These are phyloP conservation scores for Neurospora tetraspora DNA, from an alignment of 495 filamentous ascomycete genomes.

Conservation along the genomic window DNA sequence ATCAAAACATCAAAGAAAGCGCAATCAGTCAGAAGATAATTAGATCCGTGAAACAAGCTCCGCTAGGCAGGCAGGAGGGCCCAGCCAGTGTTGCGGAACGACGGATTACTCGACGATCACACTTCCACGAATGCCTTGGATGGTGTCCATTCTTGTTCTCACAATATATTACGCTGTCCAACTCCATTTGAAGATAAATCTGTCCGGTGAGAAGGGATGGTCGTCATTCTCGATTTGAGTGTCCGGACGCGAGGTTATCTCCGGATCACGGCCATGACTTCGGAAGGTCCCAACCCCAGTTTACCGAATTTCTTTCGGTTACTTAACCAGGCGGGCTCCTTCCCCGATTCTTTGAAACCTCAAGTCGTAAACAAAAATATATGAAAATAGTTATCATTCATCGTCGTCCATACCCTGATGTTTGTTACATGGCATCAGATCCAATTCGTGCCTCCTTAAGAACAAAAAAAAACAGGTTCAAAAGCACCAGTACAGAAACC, in stretches of 20 bases:
- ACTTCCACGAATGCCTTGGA: not conserved
- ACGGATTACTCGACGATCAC: not conserved
- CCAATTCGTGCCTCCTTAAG: not conserved
- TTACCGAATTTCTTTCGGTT: not conserved
- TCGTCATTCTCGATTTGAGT: not conserved
- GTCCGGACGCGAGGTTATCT: not conserved
- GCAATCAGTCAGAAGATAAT: not conserved
- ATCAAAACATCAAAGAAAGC: not conserved
- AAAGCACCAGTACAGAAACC: too few relatives aligned
- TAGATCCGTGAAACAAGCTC: too few relatives aligned
- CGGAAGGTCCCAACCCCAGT: too few relatives aligned
- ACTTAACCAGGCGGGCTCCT: not conserved
- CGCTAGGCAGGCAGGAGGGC: too few relatives aligned
- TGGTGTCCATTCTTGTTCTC: not conserved
- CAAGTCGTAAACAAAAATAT: not conserved
- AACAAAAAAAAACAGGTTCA: not conserved
- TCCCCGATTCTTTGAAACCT: not conserved
- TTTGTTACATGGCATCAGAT: not conserved
- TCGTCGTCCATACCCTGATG: not conserved
- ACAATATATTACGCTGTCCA: not conserved
- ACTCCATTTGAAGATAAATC: fast-evolving
- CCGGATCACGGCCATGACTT: not conserved
- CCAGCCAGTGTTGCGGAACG: too few relatives aligned
- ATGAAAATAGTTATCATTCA: not conserved
- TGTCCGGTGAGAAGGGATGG: not conserved